Percentiles rank a stretch among this genome's conserved stretches.
phyloP scores from a whole-genome alignment of 2,329 filamentous ascomycete species.

The Curvularia spicifera region DNA sequence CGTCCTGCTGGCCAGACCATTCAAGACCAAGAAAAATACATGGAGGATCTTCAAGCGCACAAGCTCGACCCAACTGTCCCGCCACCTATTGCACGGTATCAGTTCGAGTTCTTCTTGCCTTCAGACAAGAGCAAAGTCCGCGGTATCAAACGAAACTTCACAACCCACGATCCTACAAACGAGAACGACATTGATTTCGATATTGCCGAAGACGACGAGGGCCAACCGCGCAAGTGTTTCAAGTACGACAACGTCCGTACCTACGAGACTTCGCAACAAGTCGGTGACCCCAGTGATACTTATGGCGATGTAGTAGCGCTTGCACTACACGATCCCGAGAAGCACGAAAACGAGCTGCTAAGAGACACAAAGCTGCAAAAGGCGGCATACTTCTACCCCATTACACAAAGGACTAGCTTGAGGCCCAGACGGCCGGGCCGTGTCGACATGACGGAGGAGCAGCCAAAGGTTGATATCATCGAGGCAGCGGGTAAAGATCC shows the following conservation, averaged over 20 bases:
- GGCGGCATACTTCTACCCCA: conserved; percentile 68
- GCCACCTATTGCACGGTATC: conserved; percentile 61
- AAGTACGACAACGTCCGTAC: conserved; percentile 64
- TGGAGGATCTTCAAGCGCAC: conserved; percentile 52
- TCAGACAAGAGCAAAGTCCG: conserved; percentile 55
- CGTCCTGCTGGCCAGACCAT: conserved; percentile 61
- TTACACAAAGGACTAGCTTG: conserved; percentile 63
- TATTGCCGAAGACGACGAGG: conserved; percentile 50
- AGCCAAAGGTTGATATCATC: conserved; percentile 59
- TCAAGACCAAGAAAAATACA: conserved; percentile 58
- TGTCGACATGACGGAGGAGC: conserved; percentile 51
- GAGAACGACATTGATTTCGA: conserved; percentile 50
- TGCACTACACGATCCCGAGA: conserved; percentile 62
- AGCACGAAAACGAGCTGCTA: conserved; percentile 46
- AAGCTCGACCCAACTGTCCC: conserved; percentile 58
- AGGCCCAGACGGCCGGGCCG: conserved; percentile 53
- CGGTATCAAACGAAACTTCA: conserved; percentile 63
- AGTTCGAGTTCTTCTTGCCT: conserved; percentile 67
- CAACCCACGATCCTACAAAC: conserved; percentile 59
- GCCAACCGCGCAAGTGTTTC: conserved; percentile 58
- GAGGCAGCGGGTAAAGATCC: conserved; percentile 60
- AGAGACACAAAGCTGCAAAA: conserved; percentile 50
- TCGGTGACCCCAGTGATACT: conserved; percentile 57
- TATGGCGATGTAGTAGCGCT: conserved; percentile 64
- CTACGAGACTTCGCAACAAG: conserved; percentile 66